Evolutionary conservation across 2,329 filamentous ascomycete genomes (phyloP).

Genomic region (Apiospora marii): DNA sequence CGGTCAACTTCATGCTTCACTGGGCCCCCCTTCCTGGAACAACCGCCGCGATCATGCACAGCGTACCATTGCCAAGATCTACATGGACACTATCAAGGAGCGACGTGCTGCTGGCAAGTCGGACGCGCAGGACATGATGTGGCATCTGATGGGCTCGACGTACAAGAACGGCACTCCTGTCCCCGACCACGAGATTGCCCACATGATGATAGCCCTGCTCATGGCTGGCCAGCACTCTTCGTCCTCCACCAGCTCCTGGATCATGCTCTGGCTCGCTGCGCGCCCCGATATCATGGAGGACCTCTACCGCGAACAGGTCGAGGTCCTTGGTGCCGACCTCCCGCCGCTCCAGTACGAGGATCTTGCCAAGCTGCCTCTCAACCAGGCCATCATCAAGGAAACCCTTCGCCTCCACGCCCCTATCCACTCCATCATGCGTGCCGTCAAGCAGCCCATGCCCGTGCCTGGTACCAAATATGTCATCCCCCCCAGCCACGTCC

Average conservation of each 20-base stretch:
- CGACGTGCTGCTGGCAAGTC: constrained; percentile 63
- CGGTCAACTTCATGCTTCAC: constrained; percentile 89
- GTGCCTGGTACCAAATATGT: constrained; percentile 84
- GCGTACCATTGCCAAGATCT: constrained; percentile 80
- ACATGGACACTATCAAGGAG: constrained; percentile 81
- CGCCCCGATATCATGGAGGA: constrained; percentile 81
- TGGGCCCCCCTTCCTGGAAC: constrained; percentile 93
- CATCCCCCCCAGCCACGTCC: constrained; percentile 80
- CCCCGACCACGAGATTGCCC: constrained; percentile 85
- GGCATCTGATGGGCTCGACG: constrained; percentile 83
- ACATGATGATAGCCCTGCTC: constrained; percentile 93
- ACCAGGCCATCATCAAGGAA: constrained; percentile 88
- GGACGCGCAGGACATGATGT: constrained; percentile 80
- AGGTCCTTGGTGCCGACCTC: constrained; percentile 75
- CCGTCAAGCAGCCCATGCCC: constrained; percentile 87
- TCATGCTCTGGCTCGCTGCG: constrained; percentile 80
- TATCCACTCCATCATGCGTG: constrained; percentile 94
- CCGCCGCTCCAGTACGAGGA: constrained; percentile 80
- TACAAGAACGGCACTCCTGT: constrained; percentile 85
- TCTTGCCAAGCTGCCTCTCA: constrained; percentile 79
- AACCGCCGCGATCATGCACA: constrained; percentile 81
- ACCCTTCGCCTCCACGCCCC: constrained; percentile 90
- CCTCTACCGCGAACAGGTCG: constrained; percentile 82
- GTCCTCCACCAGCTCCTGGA: constrained; percentile 85
- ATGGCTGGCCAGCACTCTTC: constrained; percentile 94